Conservation (phyloP, 2,329 filamentous ascomycete genomes). For the Alternaria postmessia region DNA sequence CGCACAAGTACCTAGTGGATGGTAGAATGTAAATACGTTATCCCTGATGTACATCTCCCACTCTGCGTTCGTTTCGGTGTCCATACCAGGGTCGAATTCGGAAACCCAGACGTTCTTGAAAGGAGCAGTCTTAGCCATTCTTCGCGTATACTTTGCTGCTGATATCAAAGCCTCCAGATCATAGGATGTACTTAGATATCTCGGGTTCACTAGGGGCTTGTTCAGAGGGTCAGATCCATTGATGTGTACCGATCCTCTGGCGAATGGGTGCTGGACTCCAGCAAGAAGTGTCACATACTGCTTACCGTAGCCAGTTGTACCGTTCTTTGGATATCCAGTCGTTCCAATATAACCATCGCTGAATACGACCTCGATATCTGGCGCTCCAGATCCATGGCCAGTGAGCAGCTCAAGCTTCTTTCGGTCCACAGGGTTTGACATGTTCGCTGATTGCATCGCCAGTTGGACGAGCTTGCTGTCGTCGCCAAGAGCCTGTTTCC, state of each 20-base stretch:
- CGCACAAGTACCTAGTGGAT: conserved; percentile 47
- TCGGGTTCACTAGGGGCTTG: conserved; percentile 31
- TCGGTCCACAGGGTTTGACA: conserved; percentile 21
- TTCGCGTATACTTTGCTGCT: conserved; percentile 33
- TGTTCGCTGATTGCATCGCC: conserved; percentile 19
- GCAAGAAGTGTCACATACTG: conserved; percentile 40
- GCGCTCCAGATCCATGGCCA: conserved; percentile 33
- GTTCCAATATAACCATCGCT: conserved; percentile 55
- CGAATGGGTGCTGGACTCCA: conserved; percentile 43
- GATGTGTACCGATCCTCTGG: conserved; percentile 32
- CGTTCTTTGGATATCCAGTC: conserved; percentile 41
- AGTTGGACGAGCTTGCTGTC: conserved; percentile 17
- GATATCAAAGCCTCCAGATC: conserved; percentile 25
- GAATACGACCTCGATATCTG: conserved; percentile 56
- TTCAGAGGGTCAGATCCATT: conserved; percentile 17
- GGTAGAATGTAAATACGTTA: conserved; percentile 29
- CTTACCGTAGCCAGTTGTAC: conserved; percentile 28
- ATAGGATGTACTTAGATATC: conserved; percentile 28
- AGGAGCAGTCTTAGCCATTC: conserved; percentile 26
- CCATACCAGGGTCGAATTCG: conserved; percentile 35
- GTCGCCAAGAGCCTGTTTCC: conserved; percentile 49
- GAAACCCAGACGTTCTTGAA: conserved; percentile 39
- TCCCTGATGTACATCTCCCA: conserved; percentile 24
- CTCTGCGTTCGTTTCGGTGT: conserved; percentile 31
- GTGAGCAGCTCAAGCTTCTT: conserved; percentile 47